Base-by-base conservation (phyloP, 2,329 filamentous ascomycete species). In the Aspergillus vadensis region DNA sequence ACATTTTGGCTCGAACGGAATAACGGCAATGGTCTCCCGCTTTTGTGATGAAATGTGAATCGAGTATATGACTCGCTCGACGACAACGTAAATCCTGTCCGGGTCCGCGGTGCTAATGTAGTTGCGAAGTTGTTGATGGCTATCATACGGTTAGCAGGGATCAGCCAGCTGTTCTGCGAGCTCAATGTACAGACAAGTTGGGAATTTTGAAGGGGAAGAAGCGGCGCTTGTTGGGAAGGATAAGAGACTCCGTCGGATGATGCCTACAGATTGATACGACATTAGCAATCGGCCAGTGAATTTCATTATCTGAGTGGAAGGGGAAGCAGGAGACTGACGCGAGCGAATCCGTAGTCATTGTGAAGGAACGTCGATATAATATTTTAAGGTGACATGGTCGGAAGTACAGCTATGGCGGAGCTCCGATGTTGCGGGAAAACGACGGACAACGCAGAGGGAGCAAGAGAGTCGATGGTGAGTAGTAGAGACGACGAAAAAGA, bases 1-100 rank as follows among this genome's bases (percentile, higher is more conserved):
- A 75, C 94, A 98, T 78, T 91, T 86, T n/a, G 93, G 85, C 60
- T 86, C 83, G 54, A 88, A 95, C 66, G 83, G 87, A 66, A 93
- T 81, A 30, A 87, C 81, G 55, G 86, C 91, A 74, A 91, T 86
- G 63, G 85, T 89, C 78, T 89, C 91, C 79, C 86, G 88, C 81
- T 88, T 90, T 74, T 82, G 86, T 67, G 85, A 88, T 61, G 78
- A 85, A 60, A 89, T 87, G 70, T 93, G 85, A 59, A 94, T 84
- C 38, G 85, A 84, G 69, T 89, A 89, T 55, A 92, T 89, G 86
- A 92, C 87, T 69, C 83, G 80, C 59, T 90, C 89, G 66, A 88
- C 88, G 38, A 93, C 92, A 70, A 96, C 96, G 81, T 96, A 97
- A 66, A 98, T 83, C 67, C 88, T 80, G 75, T 93, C 86, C 47